Conservation (phyloP, 1,284 basidiomycete genomes). For the Rhodotorula glutinis region DNA sequence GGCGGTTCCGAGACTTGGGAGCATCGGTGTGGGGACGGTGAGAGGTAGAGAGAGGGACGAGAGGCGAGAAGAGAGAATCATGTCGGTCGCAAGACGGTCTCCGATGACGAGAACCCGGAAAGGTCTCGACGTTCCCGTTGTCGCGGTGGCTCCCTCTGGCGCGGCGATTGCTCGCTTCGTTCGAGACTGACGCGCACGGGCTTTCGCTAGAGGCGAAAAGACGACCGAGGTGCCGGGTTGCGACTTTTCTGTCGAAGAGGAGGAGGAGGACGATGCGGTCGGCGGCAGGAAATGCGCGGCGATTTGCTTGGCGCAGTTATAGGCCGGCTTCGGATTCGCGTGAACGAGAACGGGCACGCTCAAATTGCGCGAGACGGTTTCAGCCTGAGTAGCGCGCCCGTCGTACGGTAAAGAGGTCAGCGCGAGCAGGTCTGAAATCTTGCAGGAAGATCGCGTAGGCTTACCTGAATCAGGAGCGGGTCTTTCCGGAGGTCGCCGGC, state of each 20-base stretch:
- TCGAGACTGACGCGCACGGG: not conserved
- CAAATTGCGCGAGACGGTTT: conserved; percentile 74
- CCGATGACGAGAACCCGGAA: conserved; percentile 70
- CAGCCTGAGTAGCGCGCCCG: conserved; percentile 58
- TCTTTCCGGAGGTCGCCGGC: conserved; percentile 74
- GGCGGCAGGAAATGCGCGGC: conserved; percentile 57
- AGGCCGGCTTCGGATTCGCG: conserved; percentile 66
- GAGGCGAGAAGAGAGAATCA: conserved; percentile 74
- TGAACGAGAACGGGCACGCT: conserved; percentile 80
- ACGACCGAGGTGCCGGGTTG: conserved; percentile 4
- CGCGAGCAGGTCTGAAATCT: not conserved
- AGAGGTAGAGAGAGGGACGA: conserved; percentile 42
- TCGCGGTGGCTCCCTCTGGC: not conserved
- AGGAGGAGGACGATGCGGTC: conserved; percentile 6
- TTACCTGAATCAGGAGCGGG: conserved; percentile 71
- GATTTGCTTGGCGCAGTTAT: conserved; percentile 62
- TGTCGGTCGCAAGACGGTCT: conserved; percentile 85
- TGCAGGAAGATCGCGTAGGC: conserved; percentile 40
- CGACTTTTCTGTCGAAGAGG: conserved; percentile 8
- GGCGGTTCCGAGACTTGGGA: no score
- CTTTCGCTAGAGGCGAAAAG: conserved; percentile 14
- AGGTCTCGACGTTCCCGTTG: not conserved
- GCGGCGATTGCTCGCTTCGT: not conserved
- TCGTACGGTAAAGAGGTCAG: not conserved
- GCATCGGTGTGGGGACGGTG: not conserved